Base-by-base conservation (phyloP, 129 eudicot genomes). In the Pittosporum tobira region DNA sequence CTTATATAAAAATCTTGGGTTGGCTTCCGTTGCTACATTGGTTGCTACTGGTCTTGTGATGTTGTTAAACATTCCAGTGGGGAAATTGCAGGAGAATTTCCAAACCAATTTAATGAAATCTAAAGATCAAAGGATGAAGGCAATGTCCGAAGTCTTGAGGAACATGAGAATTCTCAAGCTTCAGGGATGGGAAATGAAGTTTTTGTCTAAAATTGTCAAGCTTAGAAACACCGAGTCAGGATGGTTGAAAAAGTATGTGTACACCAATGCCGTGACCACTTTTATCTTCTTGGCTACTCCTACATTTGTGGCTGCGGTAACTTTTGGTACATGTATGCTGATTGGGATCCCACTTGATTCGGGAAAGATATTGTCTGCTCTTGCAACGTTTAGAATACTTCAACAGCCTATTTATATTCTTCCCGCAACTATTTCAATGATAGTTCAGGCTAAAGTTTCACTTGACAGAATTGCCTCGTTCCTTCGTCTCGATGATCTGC, bases 151-250 rank as follows among this genome's bases (percentile, higher is more conserved):
- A 65, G 78, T 87, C 43, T 79, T 91, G 78, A 83, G 80, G 68
- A 91, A 86, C 67, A 91, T 87, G 96, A 78, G 98, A 63, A 87
- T 91, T 67, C 85, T 91, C 23, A 91, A 91, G 62, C 90, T 91
- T 50, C 95, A 91, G 49, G 94, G 88, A 22, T 86, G 94, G 98
- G 98, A 91, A 69, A 64, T 83, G 94, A 91, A 83, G 72, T 86
- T 86, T 68, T 74, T 86, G 71, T 74, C 85, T 0, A 91, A 71
- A 65, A 76, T 83, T 51, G 23, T 25, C 5, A 83, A 81, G 23
- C 74, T 83, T 21, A 70, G 94, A 51, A 68, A 73, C 21, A 59
- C 20, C 15, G 98, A 91, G 64, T 59, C 71, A 1, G 77, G 76
- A 20, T 91, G 98, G 98, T 66, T 91, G 77, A 73, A 34, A 24